Base-by-base conservation (phyloP, 805 yeast genomes). In the Sugiyamaella valdiviana region DNA sequence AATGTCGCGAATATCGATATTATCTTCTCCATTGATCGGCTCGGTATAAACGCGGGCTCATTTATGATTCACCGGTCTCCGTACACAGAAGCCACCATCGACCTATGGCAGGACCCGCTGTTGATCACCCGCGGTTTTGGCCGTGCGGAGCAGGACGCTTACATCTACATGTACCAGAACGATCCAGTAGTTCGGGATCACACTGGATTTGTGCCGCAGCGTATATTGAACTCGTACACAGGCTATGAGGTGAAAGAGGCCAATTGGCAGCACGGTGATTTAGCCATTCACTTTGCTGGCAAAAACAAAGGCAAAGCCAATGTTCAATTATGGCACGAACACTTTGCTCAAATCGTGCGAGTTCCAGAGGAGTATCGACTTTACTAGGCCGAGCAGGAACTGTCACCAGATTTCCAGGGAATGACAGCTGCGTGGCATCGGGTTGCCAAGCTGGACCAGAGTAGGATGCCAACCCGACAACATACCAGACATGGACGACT, bases 11-110 rank as follows among this genome's bases (percentile, higher is more conserved):
- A 57, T 21, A 23, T 66, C 19, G 59, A 58, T 20, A 23, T 65
- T 17, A 46, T 66, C 17, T 42, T 63, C 6, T 48, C 63, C 2
- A 62, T 63, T 41, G 69, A 65, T 49, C 35, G 22, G 36, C 43
- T 53, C 24, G 62, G 62, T 6, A 26, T 65, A 36, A 64, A 65
- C 46, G 61, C 67, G 3, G 69, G 69, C 20, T 63, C 69, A 2
- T 52, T 65, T 35, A 56, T 65, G 40, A 39, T 65, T 19, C 50
- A 57, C 17, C 42, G 62, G 32, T 53, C 63, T 1, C 42, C 40
- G n/a, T 57, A 54, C 36, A 54, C 58, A 14, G 51, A 49, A 23
- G 39, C 42, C 53, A 42, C 63, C 16, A 45, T 65, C 15, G 64
- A 66, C 20, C 24, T 63, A 24, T 63, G 69, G 66, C 54, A 57